Conservation (phyloP, 177 flowering plant genomes). For the Vitis hybrid region DNA sequence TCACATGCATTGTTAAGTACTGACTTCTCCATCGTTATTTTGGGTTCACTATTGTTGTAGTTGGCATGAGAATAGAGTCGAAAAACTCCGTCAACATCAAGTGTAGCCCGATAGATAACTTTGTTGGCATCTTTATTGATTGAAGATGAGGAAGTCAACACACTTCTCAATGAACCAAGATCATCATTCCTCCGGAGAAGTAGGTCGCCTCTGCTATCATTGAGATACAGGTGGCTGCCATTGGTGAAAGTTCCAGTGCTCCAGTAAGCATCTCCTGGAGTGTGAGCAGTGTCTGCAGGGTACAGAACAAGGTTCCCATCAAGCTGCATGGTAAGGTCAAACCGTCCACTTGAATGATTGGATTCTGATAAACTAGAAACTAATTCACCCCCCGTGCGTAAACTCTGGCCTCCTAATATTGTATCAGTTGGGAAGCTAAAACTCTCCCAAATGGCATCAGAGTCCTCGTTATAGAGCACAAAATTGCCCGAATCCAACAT, state of each 20-base stretch:
- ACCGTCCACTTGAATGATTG: constrained; percentile 3
- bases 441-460: constrained; percentile 10
- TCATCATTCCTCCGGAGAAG: background rate
- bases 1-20: background rate
- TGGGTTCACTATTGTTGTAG: background rate
- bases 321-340: constrained; percentile 1
- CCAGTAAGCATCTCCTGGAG: background rate
- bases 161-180: background rate
- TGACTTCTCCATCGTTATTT: background rate
- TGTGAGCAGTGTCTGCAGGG: background rate
- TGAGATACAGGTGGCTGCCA: constrained; percentile 4
- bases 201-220: background rate
- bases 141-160: background rate
- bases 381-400: background rate
- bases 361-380: background rate
- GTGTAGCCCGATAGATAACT: constrained; percentile 14
- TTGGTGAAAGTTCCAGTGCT: rapidly evolving
- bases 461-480: constrained; percentile 1
- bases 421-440: constrained; percentile 22
- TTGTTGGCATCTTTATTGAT: background rate
- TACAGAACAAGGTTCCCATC: constrained; percentile 10
- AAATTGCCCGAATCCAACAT: constrained; percentile 19
- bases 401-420: constrained; percentile 12
- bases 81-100: constrained; percentile 18
- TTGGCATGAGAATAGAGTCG: constrained; percentile 12